Percentiles rank a stretch among this genome's conserved stretches.
phyloP scores from a whole-genome alignment of 1,139 yeast genomes.

The Pichia inconspicua region DNA sequence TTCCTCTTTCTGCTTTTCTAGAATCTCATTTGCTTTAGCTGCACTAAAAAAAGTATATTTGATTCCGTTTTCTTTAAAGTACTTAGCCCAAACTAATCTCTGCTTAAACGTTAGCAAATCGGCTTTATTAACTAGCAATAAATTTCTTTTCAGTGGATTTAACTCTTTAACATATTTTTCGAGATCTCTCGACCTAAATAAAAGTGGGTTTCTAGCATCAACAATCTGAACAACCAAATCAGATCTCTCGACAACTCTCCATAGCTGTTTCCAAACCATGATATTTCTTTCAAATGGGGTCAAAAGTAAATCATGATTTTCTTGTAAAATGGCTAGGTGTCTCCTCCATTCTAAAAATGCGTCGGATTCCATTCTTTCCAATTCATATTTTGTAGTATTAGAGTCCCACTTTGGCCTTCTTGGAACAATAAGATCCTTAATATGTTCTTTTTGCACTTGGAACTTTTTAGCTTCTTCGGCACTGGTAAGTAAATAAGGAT shows the following conservation, averaged over 20 bases:
- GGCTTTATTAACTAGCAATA: conserved; percentile 87
- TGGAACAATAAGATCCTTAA: conserved; percentile 83
- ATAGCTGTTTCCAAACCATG: conserved; percentile 97
- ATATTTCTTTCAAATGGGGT: conserved; percentile 97
- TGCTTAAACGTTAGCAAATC: conserved; percentile 76
- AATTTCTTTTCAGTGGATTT: conserved; percentile 60
- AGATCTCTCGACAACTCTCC: conserved; percentile 97
- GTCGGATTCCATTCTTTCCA: conserved; percentile 83
- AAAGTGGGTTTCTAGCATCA: conserved; percentile 90
- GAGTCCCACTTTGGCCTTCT: conserved; percentile 84
- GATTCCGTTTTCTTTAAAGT: conserved; percentile 61
- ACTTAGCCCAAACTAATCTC: conserved; percentile 80
- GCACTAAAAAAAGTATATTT: conserved; percentile 93
- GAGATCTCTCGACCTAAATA: conserved; percentile 84
- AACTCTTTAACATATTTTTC: conserved; percentile 75
- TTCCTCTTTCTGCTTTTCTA: conserved; percentile 52
- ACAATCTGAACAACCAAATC: conserved; percentile 95
- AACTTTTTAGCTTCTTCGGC: conserved; percentile 62
- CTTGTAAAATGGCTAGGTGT: conserved; percentile 76
- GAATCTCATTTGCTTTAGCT: conserved; percentile 63
- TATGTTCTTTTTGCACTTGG: conserved; percentile 64
- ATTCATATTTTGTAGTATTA: conserved; percentile 62
- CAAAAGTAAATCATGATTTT: conserved; percentile 69
- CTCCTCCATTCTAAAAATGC: conserved; percentile 94
- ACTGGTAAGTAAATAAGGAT: conserved; percentile 49